Evolutionary conservation across 164 flowering plant genomes (phyloP).

Genomic region (Aristolochia fimbriata): DNA sequence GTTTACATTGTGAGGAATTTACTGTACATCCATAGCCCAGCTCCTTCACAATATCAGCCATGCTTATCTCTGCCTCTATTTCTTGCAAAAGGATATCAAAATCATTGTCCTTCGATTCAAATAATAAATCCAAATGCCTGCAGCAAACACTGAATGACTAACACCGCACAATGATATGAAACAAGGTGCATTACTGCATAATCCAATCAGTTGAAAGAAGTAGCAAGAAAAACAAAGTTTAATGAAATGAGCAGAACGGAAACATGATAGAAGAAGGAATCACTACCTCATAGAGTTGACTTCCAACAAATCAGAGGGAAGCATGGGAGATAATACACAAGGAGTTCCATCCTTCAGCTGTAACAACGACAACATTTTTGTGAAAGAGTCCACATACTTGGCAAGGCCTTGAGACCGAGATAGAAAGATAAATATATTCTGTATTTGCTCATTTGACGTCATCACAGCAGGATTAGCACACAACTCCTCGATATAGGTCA

Average conservation of each 20-base stretch:
- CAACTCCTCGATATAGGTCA: slow-evolving; percentile 59
- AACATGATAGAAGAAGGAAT: neutral
- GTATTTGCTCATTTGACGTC: slow-evolving; percentile 57
- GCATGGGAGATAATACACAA: slow-evolving; percentile 47
- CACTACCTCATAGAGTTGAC: slow-evolving; percentile 43
- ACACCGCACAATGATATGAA: neutral
- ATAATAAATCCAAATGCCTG: slow-evolving; percentile 56
- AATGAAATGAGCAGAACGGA: too few relatives aligned
- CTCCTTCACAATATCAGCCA: slow-evolving; percentile 77
- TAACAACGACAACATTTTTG: slow-evolving; percentile 45
- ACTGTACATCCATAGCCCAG: slow-evolving; percentile 88
- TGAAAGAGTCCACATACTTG: slow-evolving; percentile 68
- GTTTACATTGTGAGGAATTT: slow-evolving; percentile 63
- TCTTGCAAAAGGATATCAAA: slow-evolving; percentile 75
- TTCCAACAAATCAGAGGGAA: slow-evolving; percentile 47
- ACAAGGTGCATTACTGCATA: neutral
- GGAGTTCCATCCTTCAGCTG: slow-evolving; percentile 35
- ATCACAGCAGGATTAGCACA: slow-evolving; percentile 32
- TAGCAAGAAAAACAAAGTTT: too few relatives aligned
- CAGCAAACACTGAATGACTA: slow-evolving; percentile 3
- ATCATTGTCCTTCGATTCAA: slow-evolving; percentile 44
- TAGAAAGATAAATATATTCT: slow-evolving; percentile 60
- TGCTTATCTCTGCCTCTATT: slow-evolving; percentile 73
- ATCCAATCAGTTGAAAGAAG: too few relatives aligned
- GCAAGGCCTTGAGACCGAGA: slow-evolving; percentile 60